phyloP scores from a whole-genome alignment of 257 asterid genomes.

The Marsdenia floribunda region DNA sequence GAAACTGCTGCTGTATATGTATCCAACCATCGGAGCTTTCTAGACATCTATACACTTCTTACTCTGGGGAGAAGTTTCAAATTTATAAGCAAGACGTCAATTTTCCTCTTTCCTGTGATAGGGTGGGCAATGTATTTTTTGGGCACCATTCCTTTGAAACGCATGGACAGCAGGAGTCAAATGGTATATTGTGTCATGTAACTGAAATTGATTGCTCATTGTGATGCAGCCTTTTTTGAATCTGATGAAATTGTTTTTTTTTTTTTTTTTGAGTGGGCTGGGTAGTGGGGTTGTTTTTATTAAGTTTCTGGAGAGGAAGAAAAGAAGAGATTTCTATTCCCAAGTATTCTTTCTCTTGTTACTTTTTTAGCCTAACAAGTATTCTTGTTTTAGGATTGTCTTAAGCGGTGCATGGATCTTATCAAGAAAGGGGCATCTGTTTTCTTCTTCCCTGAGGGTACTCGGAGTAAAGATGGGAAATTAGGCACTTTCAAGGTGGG shows the following conservation, averaged over 20 bases:
- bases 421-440: conserved; percentile 90
- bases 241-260: neutral
- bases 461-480: conserved; percentile 83
- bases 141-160: conserved; percentile 88
- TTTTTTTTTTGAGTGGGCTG: too few species aligned
- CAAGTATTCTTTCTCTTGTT: neutral
- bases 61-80: conserved; percentile 89
- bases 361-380: conserved; percentile 11
- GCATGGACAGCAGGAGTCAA: conserved; percentile 95
- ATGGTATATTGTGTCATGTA: conserved; percentile 41
- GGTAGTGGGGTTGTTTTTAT: neutral
- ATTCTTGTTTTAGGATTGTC: conserved; percentile 61
- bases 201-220: neutral
- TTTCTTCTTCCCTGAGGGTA: conserved; percentile 96
- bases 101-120: conserved; percentile 81
- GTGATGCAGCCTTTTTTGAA: conserved; percentile 5
- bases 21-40: conserved; percentile 94
- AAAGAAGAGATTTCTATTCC: neutral
- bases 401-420: conserved; percentile 73
- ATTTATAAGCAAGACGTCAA: conserved; percentile 92
- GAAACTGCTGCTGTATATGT: conserved; percentile 86
- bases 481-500: conserved; percentile 83
- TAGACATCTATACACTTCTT: conserved; percentile 84
- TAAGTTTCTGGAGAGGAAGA: neutral
- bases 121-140: conserved; percentile 98